Evolutionary conservation across 176 grass and related monocot species (phyloP), one percentile per base, ranked within the genome.

Genomic region (Zizania latifolia): DNA sequence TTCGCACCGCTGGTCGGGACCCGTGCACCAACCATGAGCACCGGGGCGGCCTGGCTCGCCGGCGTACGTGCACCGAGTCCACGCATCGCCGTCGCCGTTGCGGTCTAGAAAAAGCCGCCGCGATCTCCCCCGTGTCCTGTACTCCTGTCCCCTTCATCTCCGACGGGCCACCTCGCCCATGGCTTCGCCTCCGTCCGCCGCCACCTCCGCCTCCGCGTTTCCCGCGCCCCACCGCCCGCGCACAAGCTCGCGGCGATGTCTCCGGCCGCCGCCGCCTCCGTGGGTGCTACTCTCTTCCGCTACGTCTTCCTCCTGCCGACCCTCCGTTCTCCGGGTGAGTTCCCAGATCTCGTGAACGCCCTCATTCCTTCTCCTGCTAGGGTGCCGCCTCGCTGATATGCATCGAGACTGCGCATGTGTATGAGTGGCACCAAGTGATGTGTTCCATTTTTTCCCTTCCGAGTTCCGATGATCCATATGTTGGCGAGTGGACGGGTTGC

Each of bases 31-130:
- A 40, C 19, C 34, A 65, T 38, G 19, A 27, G 12, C 10, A 14
- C 15, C 33, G 4, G 27, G 24, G 6, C 33, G 8, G 22, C 2
- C 62, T 30, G 35, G 4, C 33, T 56, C 24, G 10, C 76, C 11
- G 27, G 65, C 11, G 35, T 58, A 59, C 2, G 31, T 79, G 76
- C 76, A 69, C 76, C 64, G 36, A 41, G 77, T 59, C 37, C 77
- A 70, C 51, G 0, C n/a, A 0, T 61, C 72, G 56, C 72, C 69
- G 72, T 62, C 27, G 73, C 37, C 51, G 64, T 79, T 26, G 63
- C 53, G 0, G 65, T 59, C 77, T 60, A 70, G 32, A 70, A 70
- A 70, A 70, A 60, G 48, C 48, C 78, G 55, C 70, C 55, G 55
- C 55, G 66, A 80, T 71, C 66, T 62, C 66, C 53, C 66, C 61